Conservation (phyloP, 345 rosid species). For the Dimocarpus longan region DNA sequence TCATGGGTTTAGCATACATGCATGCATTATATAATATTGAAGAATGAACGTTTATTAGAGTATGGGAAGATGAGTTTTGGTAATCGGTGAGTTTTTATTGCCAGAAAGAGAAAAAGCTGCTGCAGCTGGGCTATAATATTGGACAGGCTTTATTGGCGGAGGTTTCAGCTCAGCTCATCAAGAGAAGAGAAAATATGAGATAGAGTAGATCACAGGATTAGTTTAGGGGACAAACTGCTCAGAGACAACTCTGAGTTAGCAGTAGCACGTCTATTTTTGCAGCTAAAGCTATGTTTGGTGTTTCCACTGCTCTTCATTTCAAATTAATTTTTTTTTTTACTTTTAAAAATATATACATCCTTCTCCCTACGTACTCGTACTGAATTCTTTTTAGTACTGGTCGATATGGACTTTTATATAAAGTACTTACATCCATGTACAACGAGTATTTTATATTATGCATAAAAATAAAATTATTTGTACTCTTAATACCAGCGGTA, state of each 20-base stretch:
- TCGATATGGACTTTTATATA: no score
- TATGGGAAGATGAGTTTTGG: no score
- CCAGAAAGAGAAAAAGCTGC: conserved; percentile 13
- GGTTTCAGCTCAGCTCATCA: conserved; percentile 8
- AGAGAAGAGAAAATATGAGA: background rate
- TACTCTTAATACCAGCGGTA: no score
- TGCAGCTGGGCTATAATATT: conserved; percentile 3
- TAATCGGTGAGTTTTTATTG: background rate
- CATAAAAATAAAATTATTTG: no score
- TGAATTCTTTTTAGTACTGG: no score
- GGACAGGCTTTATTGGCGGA: conserved; percentile 20
- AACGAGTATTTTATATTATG: no score
- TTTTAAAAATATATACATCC: no score
- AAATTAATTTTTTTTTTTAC: background rate
- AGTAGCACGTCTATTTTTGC: background rate
- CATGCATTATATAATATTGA: background rate
- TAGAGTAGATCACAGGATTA: conserved; percentile 8
- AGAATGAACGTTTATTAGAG: background rate
- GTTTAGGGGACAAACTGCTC: conserved; percentile 26
- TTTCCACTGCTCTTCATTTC: background rate
- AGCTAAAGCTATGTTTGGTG: background rate
- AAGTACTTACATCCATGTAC: no score
- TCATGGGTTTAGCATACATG: conserved; percentile 14
- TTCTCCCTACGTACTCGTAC: no score
- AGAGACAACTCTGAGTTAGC: conserved; percentile 28